Base-by-base conservation (phyloP, 768 basidiomycete species). In the Ramaria rubella region DNA sequence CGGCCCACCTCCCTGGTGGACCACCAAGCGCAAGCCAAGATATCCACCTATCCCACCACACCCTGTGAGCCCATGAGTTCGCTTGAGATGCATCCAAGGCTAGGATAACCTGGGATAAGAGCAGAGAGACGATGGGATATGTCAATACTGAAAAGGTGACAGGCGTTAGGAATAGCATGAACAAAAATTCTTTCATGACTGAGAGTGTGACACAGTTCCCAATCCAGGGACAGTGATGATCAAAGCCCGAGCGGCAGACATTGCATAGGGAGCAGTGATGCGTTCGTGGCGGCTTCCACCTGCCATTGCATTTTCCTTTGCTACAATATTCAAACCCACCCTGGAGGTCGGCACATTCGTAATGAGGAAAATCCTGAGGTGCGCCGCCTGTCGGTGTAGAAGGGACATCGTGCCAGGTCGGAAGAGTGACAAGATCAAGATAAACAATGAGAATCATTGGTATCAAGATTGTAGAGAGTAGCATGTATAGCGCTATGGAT, bases 201-300 rank as follows among this genome's bases (percentile, higher is more conserved):
- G 65, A 55, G 19, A 65, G 59, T 17, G 68, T 68, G 29, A 71
- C 60, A 60, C 70, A 71, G 50, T 68, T 70, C 8, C 66, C 66
- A 49, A 60, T 46, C 63, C 63, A 67, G 15, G 66, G 63, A 60
- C 71, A 73, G 62, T 69, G 68, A 55, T 73, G 72, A 61, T 73
- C 72, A 52, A 69, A 72, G 5, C 66, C 68, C 0, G 60, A 57
- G 34, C 71, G 60, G 59, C 72, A 73, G 17, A 58, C 55, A 8
- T 60, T 59, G 48, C 70, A 72, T 23, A 64, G 59, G 8, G 61
- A 65, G 56, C 72, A 73, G 56, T 73, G 72, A 23, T 70, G 62
- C 21, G 67, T 56, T 42, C 70, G 58, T n/a, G 68, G 68, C 5
- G 71, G 70, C 49, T 71, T 70, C 70, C 69, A 70, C 42, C 67